A percentile compares a stretch with the other conserved stretches of the same genome.
Evolutionary conservation across 2,329 filamentous ascomycete genomes (phyloP).

Genomic region (Colletotrichum tabaci): DNA sequence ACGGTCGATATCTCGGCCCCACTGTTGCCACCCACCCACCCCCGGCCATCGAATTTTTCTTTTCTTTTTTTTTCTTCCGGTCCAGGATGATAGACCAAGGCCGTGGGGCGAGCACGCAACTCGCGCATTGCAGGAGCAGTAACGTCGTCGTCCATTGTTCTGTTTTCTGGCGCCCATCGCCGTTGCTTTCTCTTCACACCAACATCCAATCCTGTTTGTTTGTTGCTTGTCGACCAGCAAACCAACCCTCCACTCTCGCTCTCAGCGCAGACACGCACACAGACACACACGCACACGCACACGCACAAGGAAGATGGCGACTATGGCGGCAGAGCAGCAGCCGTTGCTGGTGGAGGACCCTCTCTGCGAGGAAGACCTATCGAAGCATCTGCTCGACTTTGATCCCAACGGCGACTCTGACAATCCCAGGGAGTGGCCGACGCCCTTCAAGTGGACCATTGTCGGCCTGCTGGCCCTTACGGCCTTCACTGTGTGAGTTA

Average conservation of each 20-base stretch:
- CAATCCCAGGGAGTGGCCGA: constrained; percentile 69
- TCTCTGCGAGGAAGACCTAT: constrained; percentile 34
- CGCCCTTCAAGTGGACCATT: constrained; percentile 66
- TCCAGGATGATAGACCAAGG: constrained; percentile 13
- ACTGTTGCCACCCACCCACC: constrained; percentile 22
- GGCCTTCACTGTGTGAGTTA: constrained; percentile 69
- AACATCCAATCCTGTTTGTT: neutral
- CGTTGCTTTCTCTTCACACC: neutral
- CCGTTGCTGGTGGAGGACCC: constrained; percentile 36
- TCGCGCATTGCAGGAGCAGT: neutral
- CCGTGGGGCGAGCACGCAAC: constrained; percentile 40
- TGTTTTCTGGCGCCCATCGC: neutral
- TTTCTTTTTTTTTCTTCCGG: neutral
- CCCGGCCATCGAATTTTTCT: constrained; percentile 17
- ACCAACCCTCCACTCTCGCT: neutral
- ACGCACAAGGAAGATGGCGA: neutral
- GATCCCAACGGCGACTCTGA: constrained; percentile 43
- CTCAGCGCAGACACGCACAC: too few species aligned
- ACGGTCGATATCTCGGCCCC: constrained; percentile 19
- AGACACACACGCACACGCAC: too few species aligned
- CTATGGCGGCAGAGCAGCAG: constrained; percentile 28
- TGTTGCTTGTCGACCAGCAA: neutral
- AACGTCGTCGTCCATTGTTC: too few species aligned
- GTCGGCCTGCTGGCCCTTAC: constrained; percentile 67
- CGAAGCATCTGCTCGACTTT: constrained; percentile 42